These are phyloP conservation scores for Ophiorrhiza pumila DNA, from an alignment of 257 asterid genomes.

Conservation along the genomic window DNA sequence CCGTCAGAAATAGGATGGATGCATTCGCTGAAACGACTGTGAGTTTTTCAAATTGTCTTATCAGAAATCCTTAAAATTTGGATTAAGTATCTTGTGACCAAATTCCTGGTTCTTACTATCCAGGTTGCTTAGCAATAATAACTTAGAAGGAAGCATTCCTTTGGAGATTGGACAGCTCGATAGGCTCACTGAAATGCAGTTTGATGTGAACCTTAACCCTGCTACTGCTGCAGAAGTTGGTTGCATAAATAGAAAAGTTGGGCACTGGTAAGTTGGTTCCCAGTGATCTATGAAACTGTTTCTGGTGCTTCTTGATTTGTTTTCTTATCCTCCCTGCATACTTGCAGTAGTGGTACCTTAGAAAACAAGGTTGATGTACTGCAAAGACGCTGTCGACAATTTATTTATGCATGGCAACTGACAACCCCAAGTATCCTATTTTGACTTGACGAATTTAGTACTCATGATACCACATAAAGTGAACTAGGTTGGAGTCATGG, in stretches of 20 bases:
- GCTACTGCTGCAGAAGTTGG: constrained; percentile 42
- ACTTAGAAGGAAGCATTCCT: constrained; percentile 68
- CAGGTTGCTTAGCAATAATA: constrained; percentile 76
- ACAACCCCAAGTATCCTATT: neutral
- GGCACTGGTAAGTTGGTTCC: constrained; percentile 48
- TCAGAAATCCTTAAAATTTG: neutral
- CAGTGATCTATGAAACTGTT: neutral
- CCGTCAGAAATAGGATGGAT: constrained; percentile 74
- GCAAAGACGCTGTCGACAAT: neutral
- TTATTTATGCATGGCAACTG: neutral
- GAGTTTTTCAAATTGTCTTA: constrained; percentile 22
- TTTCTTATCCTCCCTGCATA: neutral
- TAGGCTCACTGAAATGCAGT: constrained; percentile 50
- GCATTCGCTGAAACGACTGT: constrained; percentile 58
- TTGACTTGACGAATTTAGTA: neutral
- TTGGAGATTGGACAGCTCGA: constrained; percentile 60
- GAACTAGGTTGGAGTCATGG: neutral
- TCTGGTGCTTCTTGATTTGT: neutral
- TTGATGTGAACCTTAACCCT: constrained; percentile 49
- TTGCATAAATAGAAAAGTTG: constrained; percentile 69
- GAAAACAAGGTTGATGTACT: neutral
- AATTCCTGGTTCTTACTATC: constrained; percentile 7
- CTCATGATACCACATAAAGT: neutral
- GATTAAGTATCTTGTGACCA: neutral
- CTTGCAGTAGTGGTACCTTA: neutral